These are phyloP conservation scores for Entrophospora sp. DNA, from an alignment of 192 early-diverging fungal genomes.

Conservation along the genomic window DNA sequence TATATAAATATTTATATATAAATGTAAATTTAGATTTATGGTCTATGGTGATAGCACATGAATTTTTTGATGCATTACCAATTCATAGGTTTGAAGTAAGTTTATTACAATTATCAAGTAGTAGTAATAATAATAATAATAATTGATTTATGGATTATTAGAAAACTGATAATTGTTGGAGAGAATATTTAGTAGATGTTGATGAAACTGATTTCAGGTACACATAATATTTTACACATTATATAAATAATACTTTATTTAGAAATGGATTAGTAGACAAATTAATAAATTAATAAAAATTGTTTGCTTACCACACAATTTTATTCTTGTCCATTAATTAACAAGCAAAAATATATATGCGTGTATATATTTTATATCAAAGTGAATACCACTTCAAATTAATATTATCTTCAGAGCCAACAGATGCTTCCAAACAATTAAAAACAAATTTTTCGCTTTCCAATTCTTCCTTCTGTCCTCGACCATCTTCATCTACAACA, in stretches of 20 bases:
- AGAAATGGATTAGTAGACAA: too few species aligned
- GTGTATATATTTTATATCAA: background rate
- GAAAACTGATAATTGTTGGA: slow-evolving; percentile 66
- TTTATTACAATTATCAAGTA: background rate
- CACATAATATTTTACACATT: too few species aligned
- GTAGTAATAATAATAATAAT: background rate
- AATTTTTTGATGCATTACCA: slow-evolving; percentile 96
- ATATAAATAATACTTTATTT: too few species aligned
- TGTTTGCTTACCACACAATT: too few species aligned
- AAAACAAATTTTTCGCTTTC: too few species aligned
- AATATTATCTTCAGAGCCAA: slow-evolving; percentile 54
- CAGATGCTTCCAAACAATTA: too few species aligned
- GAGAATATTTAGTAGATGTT: too few species aligned
- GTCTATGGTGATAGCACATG: slow-evolving; percentile 80
- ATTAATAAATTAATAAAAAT: too few species aligned
- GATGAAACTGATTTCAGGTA: too few species aligned
- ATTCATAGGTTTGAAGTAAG: slow-evolving; percentile 72
- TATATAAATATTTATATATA: background rate
- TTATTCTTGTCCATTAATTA: slow-evolving; percentile 10
- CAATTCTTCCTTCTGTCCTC: background rate
- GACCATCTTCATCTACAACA: background rate
- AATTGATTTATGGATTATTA: slow-evolving; percentile 16
- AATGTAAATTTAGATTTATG: slow-evolving; percentile 31
- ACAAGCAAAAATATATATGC: background rate
- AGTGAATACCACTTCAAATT: slow-evolving; percentile 70